Percentiles rank a stretch among this genome's conserved stretches.
phyloP scores from a whole-genome alignment of 495 filamentous ascomycete species.

The Rusavskia elegans region DNA sequence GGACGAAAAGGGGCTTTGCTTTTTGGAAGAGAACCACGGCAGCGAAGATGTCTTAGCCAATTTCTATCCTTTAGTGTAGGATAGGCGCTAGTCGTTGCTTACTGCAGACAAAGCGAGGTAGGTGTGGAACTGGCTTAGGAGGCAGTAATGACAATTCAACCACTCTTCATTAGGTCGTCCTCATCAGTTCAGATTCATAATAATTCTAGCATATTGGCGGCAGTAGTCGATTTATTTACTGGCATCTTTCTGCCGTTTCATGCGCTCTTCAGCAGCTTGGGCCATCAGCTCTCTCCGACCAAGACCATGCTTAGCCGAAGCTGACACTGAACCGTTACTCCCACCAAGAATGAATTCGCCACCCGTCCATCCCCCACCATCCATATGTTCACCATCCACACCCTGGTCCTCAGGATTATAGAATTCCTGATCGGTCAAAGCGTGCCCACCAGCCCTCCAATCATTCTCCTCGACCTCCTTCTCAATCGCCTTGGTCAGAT shows the following conservation, averaged over 20 bases:
- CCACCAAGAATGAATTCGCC: conserved; percentile 72
- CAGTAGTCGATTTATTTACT: background rate
- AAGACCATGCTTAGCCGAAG: conserved; percentile 18
- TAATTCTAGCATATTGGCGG: too few species aligned
- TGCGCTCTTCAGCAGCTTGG: conserved; percentile 26
- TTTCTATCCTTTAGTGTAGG: too few species aligned
- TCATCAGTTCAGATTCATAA: too few species aligned
- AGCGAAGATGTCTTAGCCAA: too few species aligned
- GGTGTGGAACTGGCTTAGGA: too few species aligned
- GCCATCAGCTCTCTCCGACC: conserved; percentile 58
- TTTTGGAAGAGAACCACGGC: too few species aligned
- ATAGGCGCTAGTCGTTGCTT: too few species aligned
- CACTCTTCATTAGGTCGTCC: too few species aligned
- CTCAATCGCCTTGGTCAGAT: conserved; percentile 71
- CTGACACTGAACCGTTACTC: conserved; percentile 14
- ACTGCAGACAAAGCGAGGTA: too few species aligned
- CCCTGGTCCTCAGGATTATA: conserved; percentile 48
- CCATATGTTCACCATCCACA: conserved; percentile 41
- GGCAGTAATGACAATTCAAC: too few species aligned
- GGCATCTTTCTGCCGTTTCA: conserved; percentile 17
- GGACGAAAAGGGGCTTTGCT: background rate
- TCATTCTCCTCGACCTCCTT: conserved; percentile 66
- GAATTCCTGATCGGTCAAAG: conserved; percentile 49
- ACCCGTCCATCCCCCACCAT: conserved; percentile 75
- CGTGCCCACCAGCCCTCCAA: conserved; percentile 52